Evolutionary conservation across 2,329 filamentous ascomycete genomes (phyloP).

Genomic region (Ophiostoma sp.): DNA sequence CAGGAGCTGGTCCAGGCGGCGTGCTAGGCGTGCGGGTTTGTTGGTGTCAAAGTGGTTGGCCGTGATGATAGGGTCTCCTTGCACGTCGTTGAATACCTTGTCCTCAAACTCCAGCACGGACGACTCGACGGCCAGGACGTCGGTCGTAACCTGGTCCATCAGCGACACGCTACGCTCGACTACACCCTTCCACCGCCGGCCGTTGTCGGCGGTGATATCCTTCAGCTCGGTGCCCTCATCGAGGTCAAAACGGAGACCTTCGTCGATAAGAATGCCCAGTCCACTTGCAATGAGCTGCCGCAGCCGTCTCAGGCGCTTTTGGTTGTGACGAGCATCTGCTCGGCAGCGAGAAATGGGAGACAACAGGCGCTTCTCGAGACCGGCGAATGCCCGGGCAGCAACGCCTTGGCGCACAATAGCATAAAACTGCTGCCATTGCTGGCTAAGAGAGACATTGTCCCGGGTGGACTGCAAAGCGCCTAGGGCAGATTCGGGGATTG

Average conservation of each 20-base stretch:
- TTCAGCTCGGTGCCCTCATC: conserved; percentile 39
- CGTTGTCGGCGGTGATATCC: conserved; percentile 37
- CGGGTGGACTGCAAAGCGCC: conserved; percentile 24
- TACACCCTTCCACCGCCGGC: conserved; percentile 59
- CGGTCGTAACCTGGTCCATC: conserved; percentile 77
- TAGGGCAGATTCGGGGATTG: conserved; percentile 27
- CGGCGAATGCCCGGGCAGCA: conserved; percentile 62
- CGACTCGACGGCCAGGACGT: conserved; percentile 59
- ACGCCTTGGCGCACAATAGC: conserved; percentile 71
- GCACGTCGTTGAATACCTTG: conserved; percentile 57
- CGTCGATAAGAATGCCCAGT: conserved; percentile 79
- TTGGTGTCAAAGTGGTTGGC: conserved; percentile 46
- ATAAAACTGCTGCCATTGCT: conserved; percentile 68
- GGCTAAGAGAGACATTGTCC: conserved; percentile 37
- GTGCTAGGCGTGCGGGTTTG: conserved; percentile 57
- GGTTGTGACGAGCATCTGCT: conserved; percentile 69
- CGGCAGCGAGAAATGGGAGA: conserved; percentile 73
- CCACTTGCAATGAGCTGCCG: conserved; percentile 78
- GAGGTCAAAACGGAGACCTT: conserved; percentile 64
- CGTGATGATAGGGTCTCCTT: conserved; percentile 55
- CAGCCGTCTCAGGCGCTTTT: conserved; percentile 63
- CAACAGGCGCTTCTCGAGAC: conserved; percentile 66
- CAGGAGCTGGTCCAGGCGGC: conserved; percentile 64
- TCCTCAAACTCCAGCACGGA: conserved; percentile 61
- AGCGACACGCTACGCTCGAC: conserved; percentile 75